Evolutionary conservation across 2,329 filamentous ascomycete species (phyloP).

Genomic region (Calonectria pseudoreteaudii): DNA sequence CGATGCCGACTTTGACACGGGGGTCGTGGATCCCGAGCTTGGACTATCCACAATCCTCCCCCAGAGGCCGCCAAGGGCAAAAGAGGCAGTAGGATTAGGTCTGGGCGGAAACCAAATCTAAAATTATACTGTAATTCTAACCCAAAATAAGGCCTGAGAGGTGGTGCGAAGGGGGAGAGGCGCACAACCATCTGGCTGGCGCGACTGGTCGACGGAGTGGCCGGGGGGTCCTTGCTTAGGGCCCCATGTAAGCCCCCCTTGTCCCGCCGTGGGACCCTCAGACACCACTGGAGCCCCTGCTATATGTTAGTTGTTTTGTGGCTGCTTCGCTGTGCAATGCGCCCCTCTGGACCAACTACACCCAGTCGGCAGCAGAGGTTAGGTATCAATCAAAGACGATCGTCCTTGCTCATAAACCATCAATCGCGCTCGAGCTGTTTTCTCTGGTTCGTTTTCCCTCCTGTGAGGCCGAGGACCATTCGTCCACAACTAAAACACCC

Average conservation of each 20-base stretch:
- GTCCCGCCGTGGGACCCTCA: constrained; percentile 5
- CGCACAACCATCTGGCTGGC: neutral
- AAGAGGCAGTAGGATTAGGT: neutral
- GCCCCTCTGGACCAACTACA: constrained; percentile 4
- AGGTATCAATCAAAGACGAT: neutral
- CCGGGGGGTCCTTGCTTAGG: neutral
- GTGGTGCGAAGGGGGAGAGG: neutral
- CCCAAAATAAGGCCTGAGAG: neutral
- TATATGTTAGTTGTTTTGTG: constrained; percentile 10
- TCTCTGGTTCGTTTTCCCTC: neutral
- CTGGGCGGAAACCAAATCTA: constrained; percentile 10
- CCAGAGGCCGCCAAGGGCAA: neutral
- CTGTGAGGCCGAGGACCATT: no score
- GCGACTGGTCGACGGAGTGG: neutral
- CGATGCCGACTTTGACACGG: neutral
- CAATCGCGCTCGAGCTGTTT: neutral
- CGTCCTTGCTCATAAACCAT: neutral
- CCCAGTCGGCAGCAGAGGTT: neutral
- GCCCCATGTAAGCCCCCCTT: neutral
- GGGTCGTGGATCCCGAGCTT: neutral
- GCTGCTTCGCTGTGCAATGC: constrained; percentile 1
- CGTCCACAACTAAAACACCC: neutral
- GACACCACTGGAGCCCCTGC: neutral
- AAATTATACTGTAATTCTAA: constrained; percentile 19
- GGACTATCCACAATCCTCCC: neutral